Evolutionary conservation across 148 eudicot species (phyloP).

Genomic region (Simmondsia chinensis): DNA sequence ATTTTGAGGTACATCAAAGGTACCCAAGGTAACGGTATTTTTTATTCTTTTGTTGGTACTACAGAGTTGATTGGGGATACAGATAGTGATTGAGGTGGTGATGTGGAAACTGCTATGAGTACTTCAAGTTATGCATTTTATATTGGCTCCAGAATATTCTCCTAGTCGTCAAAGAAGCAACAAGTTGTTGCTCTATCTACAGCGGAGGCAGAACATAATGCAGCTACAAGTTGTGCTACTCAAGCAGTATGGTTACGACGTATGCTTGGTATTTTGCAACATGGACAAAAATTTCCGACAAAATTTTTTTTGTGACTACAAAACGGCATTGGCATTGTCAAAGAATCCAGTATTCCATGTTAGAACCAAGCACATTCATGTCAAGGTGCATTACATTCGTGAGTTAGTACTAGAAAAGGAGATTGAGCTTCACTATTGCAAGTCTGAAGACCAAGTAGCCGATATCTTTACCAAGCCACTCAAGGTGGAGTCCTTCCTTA

Average conservation of each 20-base stretch:
- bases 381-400: too few relatives aligned
- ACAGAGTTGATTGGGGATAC: not conserved
- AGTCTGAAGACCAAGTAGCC: not conserved
- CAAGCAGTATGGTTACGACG: not conserved
- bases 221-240: constrained; percentile 6
- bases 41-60: too few relatives aligned
- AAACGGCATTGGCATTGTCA: too few relatives aligned
- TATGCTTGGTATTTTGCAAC: not conserved
- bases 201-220: not conserved
- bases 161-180: constrained; percentile 6
- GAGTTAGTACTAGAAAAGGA: not conserved
- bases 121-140: constrained; percentile 4
- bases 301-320: not conserved
- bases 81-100: constrained; percentile 6
- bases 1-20: not conserved
- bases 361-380: too few relatives aligned
- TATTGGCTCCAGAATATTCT: constrained; percentile 1
- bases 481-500: not conserved
- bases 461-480: constrained; percentile 5
- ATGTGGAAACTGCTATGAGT: not conserved
- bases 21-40: not conserved
- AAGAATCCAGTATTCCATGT: too few relatives aligned
- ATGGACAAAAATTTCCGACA: not conserved
- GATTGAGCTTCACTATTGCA: not conserved
- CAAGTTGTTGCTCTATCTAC: too few relatives aligned